Base-by-base conservation (phyloP, 1,284 basidiomycete genomes). In the Cryptococcus sp. region DNA sequence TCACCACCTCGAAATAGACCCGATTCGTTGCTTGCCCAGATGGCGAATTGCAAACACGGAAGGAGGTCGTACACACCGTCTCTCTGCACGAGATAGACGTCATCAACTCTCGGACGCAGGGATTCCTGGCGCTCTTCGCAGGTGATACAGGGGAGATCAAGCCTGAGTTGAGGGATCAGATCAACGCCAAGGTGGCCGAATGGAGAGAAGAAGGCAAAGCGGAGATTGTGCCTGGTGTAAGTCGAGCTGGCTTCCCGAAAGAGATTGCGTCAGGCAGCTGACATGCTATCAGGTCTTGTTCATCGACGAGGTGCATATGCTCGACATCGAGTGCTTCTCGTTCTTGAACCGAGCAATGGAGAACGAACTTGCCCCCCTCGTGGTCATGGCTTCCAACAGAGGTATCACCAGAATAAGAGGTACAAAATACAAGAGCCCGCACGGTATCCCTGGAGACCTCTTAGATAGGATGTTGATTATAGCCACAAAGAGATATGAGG, bases 181-280 rank as follows among this genome's bases (percentile, higher is more conserved):
- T 98, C 79, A 93, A 99, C 78, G 85, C 88, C 54, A 98, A 98
- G 78, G 93, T 99, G 2, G 89, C 88, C 27, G 95, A 99, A 77
- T 98, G 96, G 95, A 83, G 93, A 61, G 96, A 99, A 81, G 95
- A 98, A 81, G 95, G 95, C 62, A 99, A 99, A 78, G 95, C 95
- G 4, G 93, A 95, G 76, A 94, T 99, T 60, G 90, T 98, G 3
- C 95, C 95, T 45, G 95, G 95, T 5, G 93, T 96, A 77, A 56
- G 90, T 85, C 47, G 11, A 22, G 17, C 19, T 17, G 41, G 17
- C 48, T 15, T 30, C 8, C 13, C 20, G 17, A 27, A 23, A 2
- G 25, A 48, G 16, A 16, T 23, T 19, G 3, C n/a, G 17, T 15
- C 20, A 45, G 25, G 25, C 19, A 50, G 15, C 39, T 41, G 3